A percentile compares a stretch with the other conserved stretches of the same genome.
These are phyloP conservation scores for Parastagonospora nodorum DNA, from an alignment of 2,329 filamentous ascomycete species.

Conservation along the genomic window DNA sequence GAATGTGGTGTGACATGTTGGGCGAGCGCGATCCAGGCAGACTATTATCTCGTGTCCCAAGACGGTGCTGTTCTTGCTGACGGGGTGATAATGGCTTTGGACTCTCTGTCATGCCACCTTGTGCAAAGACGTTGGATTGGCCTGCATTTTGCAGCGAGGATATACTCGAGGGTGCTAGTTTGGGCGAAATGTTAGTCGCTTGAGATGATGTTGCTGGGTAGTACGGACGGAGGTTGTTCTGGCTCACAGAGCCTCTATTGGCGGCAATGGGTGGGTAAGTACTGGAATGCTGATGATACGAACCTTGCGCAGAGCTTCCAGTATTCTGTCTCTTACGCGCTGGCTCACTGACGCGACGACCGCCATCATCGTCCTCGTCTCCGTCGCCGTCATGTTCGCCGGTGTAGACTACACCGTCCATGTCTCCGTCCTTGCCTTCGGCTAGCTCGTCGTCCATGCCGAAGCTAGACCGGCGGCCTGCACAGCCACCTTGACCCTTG, in stretches of 20 bases:
- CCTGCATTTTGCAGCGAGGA: conserved; percentile 43
- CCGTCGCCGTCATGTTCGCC: conserved; percentile 63
- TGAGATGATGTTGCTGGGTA: conserved; percentile 44
- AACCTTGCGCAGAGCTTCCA: conserved; percentile 57
- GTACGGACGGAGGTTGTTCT: conserved; percentile 40
- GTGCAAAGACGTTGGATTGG: conserved; percentile 67
- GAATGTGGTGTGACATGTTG: conserved; percentile 68
- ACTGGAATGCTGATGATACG: conserved; percentile 70
- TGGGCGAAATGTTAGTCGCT: conserved; percentile 47
- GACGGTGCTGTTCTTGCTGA: conserved; percentile 57
- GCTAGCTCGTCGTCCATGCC: conserved; percentile 73
- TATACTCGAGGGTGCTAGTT: conserved; percentile 44
- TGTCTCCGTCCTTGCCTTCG: conserved; percentile 58
- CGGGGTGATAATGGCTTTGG: conserved; percentile 82
- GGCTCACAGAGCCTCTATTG: conserved; percentile 32
- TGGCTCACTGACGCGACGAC: conserved; percentile 70
- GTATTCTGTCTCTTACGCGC: conserved; percentile 71
- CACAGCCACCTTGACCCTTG: conserved; percentile 94
- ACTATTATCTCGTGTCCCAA: conserved; percentile 57
- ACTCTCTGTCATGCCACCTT: conserved; percentile 79
- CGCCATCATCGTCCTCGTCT: conserved; percentile 55
- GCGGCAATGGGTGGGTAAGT: conserved; percentile 76
- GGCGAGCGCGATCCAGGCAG: conserved; percentile 66
- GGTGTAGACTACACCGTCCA: conserved; percentile 67
- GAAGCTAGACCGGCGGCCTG: conserved; percentile 86